phyloP scores from a whole-genome alignment of 2,329 filamentous ascomycete species.

The Ramularia collo-cygni region DNA sequence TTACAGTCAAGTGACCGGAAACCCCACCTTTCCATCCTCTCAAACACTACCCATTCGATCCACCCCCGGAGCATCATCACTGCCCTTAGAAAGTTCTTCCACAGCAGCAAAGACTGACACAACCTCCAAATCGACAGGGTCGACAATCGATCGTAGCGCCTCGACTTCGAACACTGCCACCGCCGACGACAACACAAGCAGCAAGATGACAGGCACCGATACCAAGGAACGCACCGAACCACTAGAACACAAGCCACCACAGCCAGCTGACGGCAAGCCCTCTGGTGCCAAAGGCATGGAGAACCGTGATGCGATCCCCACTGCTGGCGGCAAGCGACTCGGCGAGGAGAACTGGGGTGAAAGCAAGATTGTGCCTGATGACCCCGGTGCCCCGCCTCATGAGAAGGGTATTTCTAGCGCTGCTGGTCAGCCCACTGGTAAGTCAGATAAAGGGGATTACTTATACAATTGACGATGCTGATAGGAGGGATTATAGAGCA shows the following conservation, averaged over 20 bases:
- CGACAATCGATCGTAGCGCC: slow-evolving; percentile 1
- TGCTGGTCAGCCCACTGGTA: slow-evolving; percentile 24
- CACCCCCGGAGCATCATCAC: not conserved
- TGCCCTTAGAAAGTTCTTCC: slow-evolving; percentile 1
- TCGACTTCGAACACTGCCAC: slow-evolving; percentile 1
- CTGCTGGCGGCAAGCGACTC: slow-evolving; percentile 26
- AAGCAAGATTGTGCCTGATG: slow-evolving; percentile 29
- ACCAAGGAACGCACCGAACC: slow-evolving; percentile 2
- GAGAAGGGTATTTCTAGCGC: slow-evolving; percentile 15
- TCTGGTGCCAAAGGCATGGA: slow-evolving; percentile 8
- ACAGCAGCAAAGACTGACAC: slow-evolving; percentile 4
- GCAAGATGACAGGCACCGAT: not conserved
- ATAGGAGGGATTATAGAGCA: not conserved
- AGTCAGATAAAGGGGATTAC: too few relatives aligned
- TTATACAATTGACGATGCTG: too few relatives aligned
- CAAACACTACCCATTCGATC: slow-evolving; percentile 1
- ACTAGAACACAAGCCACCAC: slow-evolving; percentile 9
- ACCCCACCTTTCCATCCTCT: slow-evolving; percentile 1
- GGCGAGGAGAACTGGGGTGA: slow-evolving; percentile 31
- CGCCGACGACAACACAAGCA: not conserved
- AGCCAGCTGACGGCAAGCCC: slow-evolving; percentile 8
- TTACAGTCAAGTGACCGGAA: not conserved
- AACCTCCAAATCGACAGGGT: not conserved
- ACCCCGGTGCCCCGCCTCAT: slow-evolving; percentile 15
- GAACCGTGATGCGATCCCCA: slow-evolving; percentile 27